Percentiles rank a stretch among this genome's conserved stretches.
Evolutionary conservation across 2,329 filamentous ascomycete genomes (phyloP).

Genomic region (Thermothelomyces thermophilus): DNA sequence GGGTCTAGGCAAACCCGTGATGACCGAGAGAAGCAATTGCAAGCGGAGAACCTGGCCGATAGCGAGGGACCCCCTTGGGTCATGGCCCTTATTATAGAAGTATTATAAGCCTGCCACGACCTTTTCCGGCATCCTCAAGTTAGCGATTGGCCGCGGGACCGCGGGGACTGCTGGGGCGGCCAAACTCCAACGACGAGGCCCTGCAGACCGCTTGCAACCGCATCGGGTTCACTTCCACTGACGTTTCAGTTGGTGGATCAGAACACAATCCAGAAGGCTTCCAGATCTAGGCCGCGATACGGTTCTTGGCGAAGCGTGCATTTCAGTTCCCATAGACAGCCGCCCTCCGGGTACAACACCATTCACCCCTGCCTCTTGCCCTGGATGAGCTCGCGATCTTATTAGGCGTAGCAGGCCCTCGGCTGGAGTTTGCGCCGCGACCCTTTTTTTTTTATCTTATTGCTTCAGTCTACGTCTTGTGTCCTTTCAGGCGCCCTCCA

Average conservation of each 20-base stretch:
- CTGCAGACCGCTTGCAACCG: too few relatives aligned
- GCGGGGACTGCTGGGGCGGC: too few relatives aligned
- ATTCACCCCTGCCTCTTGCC: background rate
- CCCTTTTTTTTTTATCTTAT: too few relatives aligned
- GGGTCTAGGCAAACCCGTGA: constrained; percentile 8
- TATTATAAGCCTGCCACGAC: constrained; percentile 18
- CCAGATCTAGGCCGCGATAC: constrained; percentile 4
- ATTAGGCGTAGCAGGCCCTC: too few relatives aligned
- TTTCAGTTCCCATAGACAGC: background rate
- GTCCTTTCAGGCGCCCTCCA: too few relatives aligned
- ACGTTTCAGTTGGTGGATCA: constrained; percentile 21
- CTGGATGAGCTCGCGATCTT: too few relatives aligned
- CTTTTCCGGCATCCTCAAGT: constrained; percentile 7
- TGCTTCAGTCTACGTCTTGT: background rate
- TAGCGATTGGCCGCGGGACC: too few relatives aligned
- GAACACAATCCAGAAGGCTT: constrained; percentile 20
- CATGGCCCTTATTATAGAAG: constrained; percentile 14
- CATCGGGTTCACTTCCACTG: background rate
- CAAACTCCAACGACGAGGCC: too few relatives aligned
- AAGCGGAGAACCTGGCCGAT: background rate
- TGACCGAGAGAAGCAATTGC: constrained; percentile 16
- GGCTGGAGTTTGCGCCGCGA: too few relatives aligned
- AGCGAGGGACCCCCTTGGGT: constrained; percentile 4
- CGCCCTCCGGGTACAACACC: background rate
- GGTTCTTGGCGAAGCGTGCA: background rate